Base-by-base conservation (phyloP, 176 grass and related monocot genomes). In the Oryza punctata region DNA sequence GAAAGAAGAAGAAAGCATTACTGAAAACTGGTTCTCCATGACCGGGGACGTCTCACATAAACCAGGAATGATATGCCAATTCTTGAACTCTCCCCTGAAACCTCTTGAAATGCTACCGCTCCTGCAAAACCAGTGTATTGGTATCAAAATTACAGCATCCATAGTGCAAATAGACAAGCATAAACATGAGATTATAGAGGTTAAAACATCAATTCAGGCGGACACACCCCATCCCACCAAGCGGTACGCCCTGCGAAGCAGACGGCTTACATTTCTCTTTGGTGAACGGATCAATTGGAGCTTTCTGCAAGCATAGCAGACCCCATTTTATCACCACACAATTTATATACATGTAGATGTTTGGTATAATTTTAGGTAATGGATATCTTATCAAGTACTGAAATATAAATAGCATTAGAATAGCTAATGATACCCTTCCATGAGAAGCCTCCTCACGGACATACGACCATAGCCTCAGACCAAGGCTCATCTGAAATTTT, bases 1-100 rank as follows among this genome's bases (percentile, higher is more conserved):
- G 37, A 75, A 69, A 61, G 61, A 83, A 76, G 83, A 78, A 65
- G 19, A 23, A 76, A 98, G 82, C 71, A 81, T 94, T 99, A 99
- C 96, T 70, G 96, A 99, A 73, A 99, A 99, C 73, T 99, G 96
- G 90, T 99, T 99, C 83, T 94, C 91, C 96, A 99, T 96, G 73
- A 99, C 96, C 2, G 93, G 93, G 3, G 96, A 94, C 28, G 73
- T 92, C 85, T 99, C 91, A 33, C 96, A 99, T 12, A 94, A 88
- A 76, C 96, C 93, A 92, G 96, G 96, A 82, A 96, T 88, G 77
- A 99, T 96, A 78, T 99, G 96, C 96, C 96, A 99, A 73, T 99
- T 94, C 83, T 96, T 99, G 41, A 99, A 99, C 89, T 99, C 96
- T 77, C 96, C 96, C 86, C 96, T 96, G 85, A 99, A 99, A 63